Evolutionary conservation across 2,329 filamentous ascomycete species (phyloP).

Genomic region (Colletotrichum endophyticum): DNA sequence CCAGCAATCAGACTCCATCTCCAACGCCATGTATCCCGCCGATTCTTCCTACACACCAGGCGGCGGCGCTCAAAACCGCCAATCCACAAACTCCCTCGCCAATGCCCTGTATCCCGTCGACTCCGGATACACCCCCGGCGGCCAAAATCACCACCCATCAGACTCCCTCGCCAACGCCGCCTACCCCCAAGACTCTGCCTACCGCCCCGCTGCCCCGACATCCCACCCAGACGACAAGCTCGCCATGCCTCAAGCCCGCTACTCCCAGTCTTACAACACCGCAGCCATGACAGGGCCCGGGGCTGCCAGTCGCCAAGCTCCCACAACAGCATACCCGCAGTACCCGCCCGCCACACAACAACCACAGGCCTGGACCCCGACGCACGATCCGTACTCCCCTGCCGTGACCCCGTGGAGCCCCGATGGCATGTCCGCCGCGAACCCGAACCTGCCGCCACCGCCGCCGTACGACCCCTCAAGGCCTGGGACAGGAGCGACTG

Average conservation of each 20-base stretch:
- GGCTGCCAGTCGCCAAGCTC: background rate
- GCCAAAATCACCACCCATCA: background rate
- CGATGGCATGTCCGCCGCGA: slow-evolving; percentile 16
- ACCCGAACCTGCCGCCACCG: slow-evolving; percentile 23
- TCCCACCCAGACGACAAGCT: slow-evolving; percentile 15
- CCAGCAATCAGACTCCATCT: slow-evolving; percentile 7
- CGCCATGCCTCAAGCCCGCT: slow-evolving; percentile 10
- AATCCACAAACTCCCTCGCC: slow-evolving; percentile 1
- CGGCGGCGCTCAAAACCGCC: background rate
- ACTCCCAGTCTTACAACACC: slow-evolving; percentile 12
- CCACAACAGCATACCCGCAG: background rate
- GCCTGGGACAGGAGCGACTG: background rate
- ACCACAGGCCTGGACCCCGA: background rate
- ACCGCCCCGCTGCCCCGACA: slow-evolving; percentile 9
- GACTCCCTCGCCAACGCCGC: slow-evolving; percentile 18
- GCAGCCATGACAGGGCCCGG: background rate
- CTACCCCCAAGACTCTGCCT: slow-evolving; percentile 18
- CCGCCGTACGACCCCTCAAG: slow-evolving; percentile 17
- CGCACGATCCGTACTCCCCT: slow-evolving; percentile 3
- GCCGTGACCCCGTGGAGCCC: slow-evolving; percentile 17
- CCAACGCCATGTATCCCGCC: slow-evolving; percentile 4
- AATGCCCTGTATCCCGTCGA: slow-evolving; percentile 20
- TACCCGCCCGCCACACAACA: background rate
- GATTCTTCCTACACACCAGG: slow-evolving; percentile 2
- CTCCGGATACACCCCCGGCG: slow-evolving; percentile 11